These are phyloP conservation scores for Plasmodium yoelii DNA, from an alignment of 169 alveolate species.

Conservation along the genomic window DNA sequence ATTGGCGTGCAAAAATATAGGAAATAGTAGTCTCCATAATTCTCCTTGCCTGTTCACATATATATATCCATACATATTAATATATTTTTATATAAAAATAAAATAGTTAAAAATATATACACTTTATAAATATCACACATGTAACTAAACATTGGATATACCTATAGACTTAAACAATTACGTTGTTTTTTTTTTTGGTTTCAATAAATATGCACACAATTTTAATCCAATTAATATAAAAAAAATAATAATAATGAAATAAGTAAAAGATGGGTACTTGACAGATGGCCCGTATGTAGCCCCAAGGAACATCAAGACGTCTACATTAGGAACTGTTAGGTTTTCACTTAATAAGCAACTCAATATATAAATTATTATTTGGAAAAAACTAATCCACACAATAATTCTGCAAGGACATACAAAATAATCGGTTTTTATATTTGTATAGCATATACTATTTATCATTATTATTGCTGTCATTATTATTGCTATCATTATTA, in stretches of 20 bases:
- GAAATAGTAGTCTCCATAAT: constrained; percentile 64
- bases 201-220: no score
- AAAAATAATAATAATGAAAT: background rate
- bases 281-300: constrained; percentile 72
- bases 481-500: no score
- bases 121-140: background rate
- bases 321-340: constrained; percentile 42
- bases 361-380: constrained; percentile 62
- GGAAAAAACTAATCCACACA: constrained; percentile 68
- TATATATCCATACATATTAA: no score
- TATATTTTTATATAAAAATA: background rate
- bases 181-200: background rate
- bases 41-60: constrained; percentile 47
- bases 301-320: constrained; percentile 60
- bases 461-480: no score
- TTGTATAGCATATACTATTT: background rate
- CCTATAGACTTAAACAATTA: background rate
- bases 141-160: background rate
- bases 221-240: no score
- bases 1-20: constrained; percentile 70
- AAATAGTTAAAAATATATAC: background rate
- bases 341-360: constrained; percentile 73
- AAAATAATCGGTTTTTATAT: background rate
- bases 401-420: constrained; percentile 27
- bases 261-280: constrained; percentile 7